These are phyloP conservation scores for Epichloe brachyelytri DNA, from an alignment of 2,329 filamentous ascomycete genomes.

Conservation along the genomic window DNA sequence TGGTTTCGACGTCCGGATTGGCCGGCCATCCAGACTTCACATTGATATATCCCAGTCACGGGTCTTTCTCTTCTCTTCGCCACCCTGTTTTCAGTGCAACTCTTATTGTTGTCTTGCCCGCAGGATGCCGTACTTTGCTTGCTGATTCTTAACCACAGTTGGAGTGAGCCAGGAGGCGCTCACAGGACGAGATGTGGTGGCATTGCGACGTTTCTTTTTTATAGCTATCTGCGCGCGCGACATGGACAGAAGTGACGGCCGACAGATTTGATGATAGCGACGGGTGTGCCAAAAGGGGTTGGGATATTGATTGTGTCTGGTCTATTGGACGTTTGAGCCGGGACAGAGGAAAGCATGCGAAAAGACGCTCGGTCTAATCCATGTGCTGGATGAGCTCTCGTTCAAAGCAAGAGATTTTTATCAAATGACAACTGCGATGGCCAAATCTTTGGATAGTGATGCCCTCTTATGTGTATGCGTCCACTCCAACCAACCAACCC, in stretches of 20 bases:
- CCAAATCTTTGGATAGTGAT: neutral
- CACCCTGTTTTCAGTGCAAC: neutral
- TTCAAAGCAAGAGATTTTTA: neutral
- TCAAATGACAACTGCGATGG: neutral
- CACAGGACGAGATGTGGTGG: neutral
- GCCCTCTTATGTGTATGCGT: constrained; percentile 1
- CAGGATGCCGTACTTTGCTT: neutral
- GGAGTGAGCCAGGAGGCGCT: neutral
- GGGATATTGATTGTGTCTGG: neutral
- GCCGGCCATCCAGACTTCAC: constrained; percentile 3
- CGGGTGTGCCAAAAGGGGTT: constrained; percentile 8
- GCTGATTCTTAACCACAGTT: neutral
- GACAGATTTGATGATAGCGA: constrained; percentile 8
- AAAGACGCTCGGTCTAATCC: neutral
- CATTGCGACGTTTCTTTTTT: constrained; percentile 2
- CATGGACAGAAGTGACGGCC: constrained; percentile 6
- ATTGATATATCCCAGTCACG: neutral
- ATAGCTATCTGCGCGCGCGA: constrained; percentile 6
- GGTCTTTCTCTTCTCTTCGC: neutral
- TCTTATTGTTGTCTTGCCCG: neutral
- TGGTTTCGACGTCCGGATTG: neutral
- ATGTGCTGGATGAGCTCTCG: neutral
- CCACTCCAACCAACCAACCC: neutral
- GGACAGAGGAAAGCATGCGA: neutral
- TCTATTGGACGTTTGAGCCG: neutral